phyloP scores from a whole-genome alignment of 352 stramenopile genomes.

The Globisporangium nodosum region DNA sequence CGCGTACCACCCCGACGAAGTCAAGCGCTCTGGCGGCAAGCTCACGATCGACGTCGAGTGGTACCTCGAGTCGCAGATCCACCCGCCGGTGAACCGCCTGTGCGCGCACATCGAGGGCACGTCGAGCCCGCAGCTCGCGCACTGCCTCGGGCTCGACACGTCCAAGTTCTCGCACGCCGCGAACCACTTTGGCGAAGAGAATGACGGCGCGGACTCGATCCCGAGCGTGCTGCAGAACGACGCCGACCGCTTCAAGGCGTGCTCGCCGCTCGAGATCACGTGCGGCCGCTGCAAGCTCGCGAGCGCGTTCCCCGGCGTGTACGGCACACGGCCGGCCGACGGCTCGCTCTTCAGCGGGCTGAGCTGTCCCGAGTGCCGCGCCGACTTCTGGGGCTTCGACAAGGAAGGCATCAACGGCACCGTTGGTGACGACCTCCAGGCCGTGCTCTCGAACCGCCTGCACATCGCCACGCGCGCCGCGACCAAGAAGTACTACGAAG shows the following conservation, averaged over 20 bases:
- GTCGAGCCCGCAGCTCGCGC: conserved; percentile 90
- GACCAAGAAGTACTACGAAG: conserved; percentile 88
- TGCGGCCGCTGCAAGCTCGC: conserved; percentile 61
- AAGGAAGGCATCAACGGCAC: conserved; percentile 69
- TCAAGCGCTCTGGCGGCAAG: conserved; percentile 63
- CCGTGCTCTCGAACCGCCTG: conserved; percentile 79
- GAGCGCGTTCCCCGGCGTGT: conserved; percentile 75
- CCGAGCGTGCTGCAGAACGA: conserved; percentile 86
- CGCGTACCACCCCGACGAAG: conserved; percentile 87
- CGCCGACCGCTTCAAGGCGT: conserved; percentile 87
- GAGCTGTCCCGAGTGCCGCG: conserved; percentile 61
- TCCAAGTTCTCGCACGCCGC: conserved; percentile 89
- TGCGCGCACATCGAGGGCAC: conserved; percentile 99
- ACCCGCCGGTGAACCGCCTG: conserved; percentile 96
- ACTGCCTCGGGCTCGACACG: conserved; percentile 96
- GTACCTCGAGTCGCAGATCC: conserved; percentile 96
- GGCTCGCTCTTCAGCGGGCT: conserved; percentile 40
- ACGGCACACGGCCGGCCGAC: conserved; percentile 30
- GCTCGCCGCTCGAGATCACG: conserved; percentile 64
- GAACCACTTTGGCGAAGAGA: conserved; percentile 81
- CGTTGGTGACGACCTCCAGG: conserved; percentile 65
- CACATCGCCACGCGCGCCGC: conserved; percentile 72
- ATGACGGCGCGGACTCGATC: conserved; percentile 79
- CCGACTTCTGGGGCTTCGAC: conserved; percentile 81
- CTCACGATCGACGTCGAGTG: conserved; percentile 94